Base-by-base conservation (phyloP, 2,329 filamentous ascomycete genomes). In the Sordariomycetes sp. region DNA sequence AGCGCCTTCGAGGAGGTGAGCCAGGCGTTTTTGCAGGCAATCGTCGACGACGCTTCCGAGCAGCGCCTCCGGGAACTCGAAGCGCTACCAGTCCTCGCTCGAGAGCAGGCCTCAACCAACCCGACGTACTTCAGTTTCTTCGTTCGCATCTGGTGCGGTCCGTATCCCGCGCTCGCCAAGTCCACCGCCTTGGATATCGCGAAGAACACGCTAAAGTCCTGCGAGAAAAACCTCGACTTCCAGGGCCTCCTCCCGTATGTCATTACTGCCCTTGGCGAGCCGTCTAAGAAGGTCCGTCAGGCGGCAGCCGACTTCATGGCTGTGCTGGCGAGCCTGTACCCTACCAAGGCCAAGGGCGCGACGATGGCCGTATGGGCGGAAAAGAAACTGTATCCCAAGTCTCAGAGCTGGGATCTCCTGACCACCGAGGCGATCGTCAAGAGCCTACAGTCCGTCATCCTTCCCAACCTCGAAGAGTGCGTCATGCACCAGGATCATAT, bases 231-330 rank as follows among this genome's bases (percentile, higher is more conserved):
- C 22, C 65, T 80, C 8, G 87, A 96, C 66, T 77, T 91, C 54
- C 92, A 97, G 66, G 80, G 82, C 12, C 68, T 96, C 20, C 66
- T 96, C n/a, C 92, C 92, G 2, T 96, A 95, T 70, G 75, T 86
- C 35, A 72, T 96, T 52, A 76, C 80, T 42, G 87, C 87, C 24
- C 78, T 97, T 20, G 77, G 82, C 25, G 92, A 97, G 67, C 72
- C 83, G 5, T 88, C 88, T 1, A 84, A 85, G 61, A 82, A 83
- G 60, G 86, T 96, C 50, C 86, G 91, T 52, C 82, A 84, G 60
- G 84, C 89, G 55, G 87, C 90, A 22, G 84, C 85, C 24, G 80
- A 85, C 55, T 75, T 91, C 35, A 67, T 89, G 35, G 71, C 80
- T 28, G 74, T 79, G 2, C 64, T 91, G 13, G 74, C 77, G 13